Base-by-base conservation (phyloP, 2,329 filamentous ascomycete genomes). In the Blastomyces parvus region DNA sequence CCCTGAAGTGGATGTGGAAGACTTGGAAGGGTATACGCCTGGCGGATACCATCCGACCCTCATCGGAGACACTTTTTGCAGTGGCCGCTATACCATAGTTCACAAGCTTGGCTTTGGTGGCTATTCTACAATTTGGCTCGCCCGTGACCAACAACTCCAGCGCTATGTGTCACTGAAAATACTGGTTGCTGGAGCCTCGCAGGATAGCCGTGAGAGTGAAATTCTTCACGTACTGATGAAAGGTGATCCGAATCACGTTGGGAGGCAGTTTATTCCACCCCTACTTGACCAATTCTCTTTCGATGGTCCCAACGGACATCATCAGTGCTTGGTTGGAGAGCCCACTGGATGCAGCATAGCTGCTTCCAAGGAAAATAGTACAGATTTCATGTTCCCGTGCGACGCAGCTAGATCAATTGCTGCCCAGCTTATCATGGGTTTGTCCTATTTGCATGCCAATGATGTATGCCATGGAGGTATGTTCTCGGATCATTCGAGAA, bases 41-140 rank as follows among this genome's bases (percentile, higher is more conserved):
- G 67, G 68, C 36, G 69, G 73, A 13, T 74, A 69, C 62, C 74
- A 74, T 66, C 72, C 74, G 42, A 67, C 73, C 30, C 66, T 68
- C 25, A 64, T 74, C n/a, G 72, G 68, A 25, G 71, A 75, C 60
- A 62, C 42, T 19, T 67, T 72, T 27, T 64, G 67, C 67, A 62
- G 70, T 60, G 64, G 57, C 19, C 62, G 65, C 38, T 67, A 67
- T 56, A 60, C 52, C 9, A 64, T 67, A 48, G 65, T 66, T 46
- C 62, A 67, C 60, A 67, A 67, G 59, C 66, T 67, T 58, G 66
- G 64, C 22, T 67, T 65, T 61, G 66, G 66, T 40, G 58, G 62
- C 27, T 67, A 64, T 63, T 67, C 65, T 53, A 68, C 65, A 42
- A 62, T 67, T 42, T 68, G 66, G 66, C 61, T 68, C 5, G 65